Percentiles rank a stretch among this genome's conserved stretches.
Conservation (phyloP, 2,329 filamentous ascomycete genomes). For the Elsinoe necatrix region DNA sequence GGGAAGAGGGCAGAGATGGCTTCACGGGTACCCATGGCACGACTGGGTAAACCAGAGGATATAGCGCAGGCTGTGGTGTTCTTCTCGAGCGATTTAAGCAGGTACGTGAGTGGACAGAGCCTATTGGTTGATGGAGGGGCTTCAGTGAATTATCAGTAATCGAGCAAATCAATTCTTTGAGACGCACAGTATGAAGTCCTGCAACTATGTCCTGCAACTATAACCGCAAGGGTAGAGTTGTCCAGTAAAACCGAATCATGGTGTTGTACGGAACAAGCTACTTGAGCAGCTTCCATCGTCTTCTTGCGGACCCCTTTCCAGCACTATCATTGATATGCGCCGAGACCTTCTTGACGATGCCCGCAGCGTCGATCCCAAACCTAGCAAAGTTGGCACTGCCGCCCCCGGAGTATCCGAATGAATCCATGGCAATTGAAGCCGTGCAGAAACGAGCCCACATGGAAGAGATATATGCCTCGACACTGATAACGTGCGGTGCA, state of each 20-base stretch:
- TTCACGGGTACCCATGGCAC: neutral
- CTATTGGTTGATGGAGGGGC: slow-evolving; percentile 9
- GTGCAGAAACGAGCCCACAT: slow-evolving; percentile 13
- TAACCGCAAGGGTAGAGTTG: too few species aligned
- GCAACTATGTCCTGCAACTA: too few species aligned
- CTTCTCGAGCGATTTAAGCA: slow-evolving; percentile 3
- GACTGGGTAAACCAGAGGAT: slow-evolving; percentile 9
- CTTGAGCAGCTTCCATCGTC: slow-evolving; percentile 1
- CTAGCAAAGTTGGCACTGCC: slow-evolving; percentile 9
- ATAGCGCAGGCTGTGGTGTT: slow-evolving; percentile 11
- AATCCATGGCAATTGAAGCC: slow-evolving; percentile 8
- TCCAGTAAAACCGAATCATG: neutral
- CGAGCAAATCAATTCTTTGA: neutral
- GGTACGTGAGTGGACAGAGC: slow-evolving; percentile 11
- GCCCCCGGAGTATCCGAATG: slow-evolving; percentile 12
- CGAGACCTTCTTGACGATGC: slow-evolving; percentile 7
- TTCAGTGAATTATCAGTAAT: slow-evolving; percentile 7
- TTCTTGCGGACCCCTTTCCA: neutral
- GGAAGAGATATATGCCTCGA: slow-evolving; percentile 11
- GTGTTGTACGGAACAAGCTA: neutral
- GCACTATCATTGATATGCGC: neutral
- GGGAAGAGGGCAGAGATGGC: slow-evolving; percentile 2
- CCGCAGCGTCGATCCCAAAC: slow-evolving; percentile 8
- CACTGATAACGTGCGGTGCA: neutral
- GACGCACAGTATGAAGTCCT: too few species aligned